These are phyloP conservation scores for Chaetoscypha palmicola DNA, from an alignment of 2,329 filamentous ascomycete genomes.

Conservation along the genomic window DNA sequence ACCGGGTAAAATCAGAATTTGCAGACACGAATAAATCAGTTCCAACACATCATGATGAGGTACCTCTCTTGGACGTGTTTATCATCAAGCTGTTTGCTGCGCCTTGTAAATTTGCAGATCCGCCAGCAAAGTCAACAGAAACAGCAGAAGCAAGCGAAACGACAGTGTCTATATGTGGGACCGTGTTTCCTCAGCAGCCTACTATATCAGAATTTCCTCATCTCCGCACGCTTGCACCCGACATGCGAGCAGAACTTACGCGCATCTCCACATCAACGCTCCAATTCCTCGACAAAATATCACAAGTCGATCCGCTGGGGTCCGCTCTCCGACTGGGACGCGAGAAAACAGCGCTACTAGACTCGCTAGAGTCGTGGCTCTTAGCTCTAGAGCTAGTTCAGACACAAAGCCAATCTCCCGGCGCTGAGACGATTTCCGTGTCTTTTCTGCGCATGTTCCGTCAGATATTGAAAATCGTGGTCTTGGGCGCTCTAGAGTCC, in stretches of 20 bases:
- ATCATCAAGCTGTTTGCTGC: constrained; percentile 38
- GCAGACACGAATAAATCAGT: constrained; percentile 24
- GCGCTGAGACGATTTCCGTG: constrained; percentile 28
- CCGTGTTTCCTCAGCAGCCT: constrained; percentile 21
- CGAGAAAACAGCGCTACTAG: constrained; percentile 30
- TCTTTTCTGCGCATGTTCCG: constrained; percentile 34
- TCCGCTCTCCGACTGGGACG: constrained; percentile 25
- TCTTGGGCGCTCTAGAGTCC: constrained; percentile 31
- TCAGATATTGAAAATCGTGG: constrained; percentile 31
- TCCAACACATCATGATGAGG: constrained; percentile 28
- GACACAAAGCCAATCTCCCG: constrained; percentile 14
- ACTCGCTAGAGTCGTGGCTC: constrained; percentile 32
- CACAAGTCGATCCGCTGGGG: constrained; percentile 21
- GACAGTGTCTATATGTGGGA: constrained; percentile 18
- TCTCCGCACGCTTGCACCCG: constrained; percentile 32
- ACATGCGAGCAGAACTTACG: constrained; percentile 33
- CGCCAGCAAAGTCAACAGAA: constrained; percentile 19
- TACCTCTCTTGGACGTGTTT: constrained; percentile 37
- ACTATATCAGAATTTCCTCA: constrained; percentile 16
- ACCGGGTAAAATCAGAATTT: constrained; percentile 34
- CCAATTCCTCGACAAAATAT: constrained; percentile 30
- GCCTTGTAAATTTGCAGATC: constrained; percentile 37
- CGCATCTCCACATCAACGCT: constrained; percentile 31
- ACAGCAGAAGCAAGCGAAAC: constrained; percentile 13
- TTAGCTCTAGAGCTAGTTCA: constrained; percentile 26